Base-by-base conservation (phyloP, 2,329 filamentous ascomycete genomes). In the Pseudogymnoascus sp. region DNA sequence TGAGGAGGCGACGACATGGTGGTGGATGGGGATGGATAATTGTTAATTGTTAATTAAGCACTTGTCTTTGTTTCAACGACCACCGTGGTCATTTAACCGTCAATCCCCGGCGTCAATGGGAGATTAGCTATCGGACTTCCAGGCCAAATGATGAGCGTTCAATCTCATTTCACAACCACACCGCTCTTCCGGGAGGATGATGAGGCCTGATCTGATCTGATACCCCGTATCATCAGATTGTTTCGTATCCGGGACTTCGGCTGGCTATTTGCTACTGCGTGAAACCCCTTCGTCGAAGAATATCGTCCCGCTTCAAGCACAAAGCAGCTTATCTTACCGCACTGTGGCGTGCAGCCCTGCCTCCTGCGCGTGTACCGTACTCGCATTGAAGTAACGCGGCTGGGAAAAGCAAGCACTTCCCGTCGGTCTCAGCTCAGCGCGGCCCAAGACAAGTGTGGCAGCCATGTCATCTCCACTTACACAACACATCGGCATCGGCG, bases 51-150 rank as follows among this genome's bases (percentile, higher is more conserved):
- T 31, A 50, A 50, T 15, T 50, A 31, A 50, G 44, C 44, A 50
- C 44, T 50, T 26, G 44, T 10, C 44, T 31, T 50, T 50, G 44
- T 50, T 50, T 50, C 44, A 50, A 50, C 44, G 44, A 50, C 44
- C n/a, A 31, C 41, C n/a, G 26, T 29, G n/a, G 26, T 31, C 44
- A 50, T 50, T 50, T 50, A 50, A 4, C 44, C 44, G 44, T 50
- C 44, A 31, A 50, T 17, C 44, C 26, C 44, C 44, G 15, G 44
- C 44, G 44, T 24, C 44, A 50, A 24, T 50, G 44, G 44, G 44
- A 50, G 44, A 50, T 50, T 50, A 50, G 44, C 44, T 50, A 50
- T 50, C 26, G 26, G 44, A 11, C 15, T 50, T 50, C 44, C 17
- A 13, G 26, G 31, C 44, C 26, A 50, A 17, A 13, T 9, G 44